Evolutionary conservation across 495 filamentous ascomycete species (phyloP), one percentile per base, ranked within the genome.

Genomic region (Lasiosphaeria ovina): DNA sequence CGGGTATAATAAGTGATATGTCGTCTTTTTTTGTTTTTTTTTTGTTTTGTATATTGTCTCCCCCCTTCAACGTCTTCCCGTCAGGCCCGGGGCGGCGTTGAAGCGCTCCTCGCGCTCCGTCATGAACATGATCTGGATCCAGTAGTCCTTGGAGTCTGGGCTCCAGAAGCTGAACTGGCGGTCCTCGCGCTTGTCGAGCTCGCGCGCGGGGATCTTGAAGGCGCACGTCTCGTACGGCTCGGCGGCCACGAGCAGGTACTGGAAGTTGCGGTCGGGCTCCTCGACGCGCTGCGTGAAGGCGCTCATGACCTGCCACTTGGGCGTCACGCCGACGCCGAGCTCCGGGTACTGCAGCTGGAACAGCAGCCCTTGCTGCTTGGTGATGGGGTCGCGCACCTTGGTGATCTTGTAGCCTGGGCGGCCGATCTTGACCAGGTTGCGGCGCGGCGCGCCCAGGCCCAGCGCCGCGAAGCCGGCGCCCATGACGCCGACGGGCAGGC

Each of bases 61-160:
- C 12, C 12, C 4, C 4, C 12, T 47, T 76, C 66, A 79, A 58
- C 74, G 62, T 58, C 77, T 57, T 6, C 77, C 77, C 54, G 72
- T 92, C 73, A 98, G 76, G 32, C 94, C 94, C 10, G 94, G 94
- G 54, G 97, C 95, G 69, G 91, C 92, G 68, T 87, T 90, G 71
- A 95, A 98, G 62, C 94, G 79, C 82, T 98, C 94, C 79, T 98
- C 94, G 55, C 94, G 83, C 81, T 99, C 94, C 44, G 95, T 98
- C 84, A 97, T 93, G 79, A 98, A 99, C 83, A 97, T 90, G 55
- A 99, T 83, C 81, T 98, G 94, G n/a, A 97, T 81, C 90, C 92
- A 98, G 69, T 96, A 98, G 79, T 98, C 93, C 82, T 98, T 98
- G 57, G 86, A 84, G 75, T 99, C 94, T 62, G 88, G 86, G 78